These are phyloP conservation scores for Penicillium sumatraense DNA, from an alignment of 2,329 filamentous ascomycete genomes.

Conservation along the genomic window DNA sequence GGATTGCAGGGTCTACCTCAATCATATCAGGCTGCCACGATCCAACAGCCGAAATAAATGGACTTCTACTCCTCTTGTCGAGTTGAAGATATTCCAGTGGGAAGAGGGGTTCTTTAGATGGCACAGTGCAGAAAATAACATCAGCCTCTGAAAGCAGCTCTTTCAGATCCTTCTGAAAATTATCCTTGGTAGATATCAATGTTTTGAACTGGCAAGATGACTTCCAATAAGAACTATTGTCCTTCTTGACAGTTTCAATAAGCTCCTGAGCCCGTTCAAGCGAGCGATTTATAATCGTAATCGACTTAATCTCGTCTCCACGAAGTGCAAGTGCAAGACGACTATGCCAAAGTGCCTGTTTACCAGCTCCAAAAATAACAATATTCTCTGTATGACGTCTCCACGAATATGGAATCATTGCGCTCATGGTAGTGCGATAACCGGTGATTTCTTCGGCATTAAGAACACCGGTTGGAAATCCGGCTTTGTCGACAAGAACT, in stretches of 20 bases:
- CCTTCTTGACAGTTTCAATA: background rate
- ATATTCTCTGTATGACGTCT: conserved; percentile 19
- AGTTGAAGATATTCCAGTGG: background rate
- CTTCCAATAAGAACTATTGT: conserved; percentile 6
- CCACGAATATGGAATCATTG: conserved; percentile 51
- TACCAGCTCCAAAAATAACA: conserved; percentile 46
- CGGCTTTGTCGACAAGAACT: conserved; percentile 4
- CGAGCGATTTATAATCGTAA: conserved; percentile 4
- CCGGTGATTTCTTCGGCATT: conserved; percentile 72
- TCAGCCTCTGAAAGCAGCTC: background rate
- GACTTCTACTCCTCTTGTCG: conserved; percentile 17
- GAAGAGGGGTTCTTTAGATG: conserved; percentile 9
- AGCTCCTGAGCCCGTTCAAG: background rate
- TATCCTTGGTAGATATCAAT: background rate
- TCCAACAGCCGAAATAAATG: conserved; percentile 48
- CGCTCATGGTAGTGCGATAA: conserved; percentile 73
- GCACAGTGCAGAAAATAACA: conserved; percentile 10
- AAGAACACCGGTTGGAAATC: conserved; percentile 58
- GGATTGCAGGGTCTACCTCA: conserved; percentile 39
- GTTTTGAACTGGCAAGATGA: background rate
- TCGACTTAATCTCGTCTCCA: conserved; percentile 15
- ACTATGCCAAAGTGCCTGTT: conserved; percentile 45
- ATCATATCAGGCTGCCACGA: conserved; percentile 52
- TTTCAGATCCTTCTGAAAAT: background rate
- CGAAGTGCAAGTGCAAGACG: conserved; percentile 49